Conservation (phyloP, 345 rosid species). For the Corchorus olitorius region DNA sequence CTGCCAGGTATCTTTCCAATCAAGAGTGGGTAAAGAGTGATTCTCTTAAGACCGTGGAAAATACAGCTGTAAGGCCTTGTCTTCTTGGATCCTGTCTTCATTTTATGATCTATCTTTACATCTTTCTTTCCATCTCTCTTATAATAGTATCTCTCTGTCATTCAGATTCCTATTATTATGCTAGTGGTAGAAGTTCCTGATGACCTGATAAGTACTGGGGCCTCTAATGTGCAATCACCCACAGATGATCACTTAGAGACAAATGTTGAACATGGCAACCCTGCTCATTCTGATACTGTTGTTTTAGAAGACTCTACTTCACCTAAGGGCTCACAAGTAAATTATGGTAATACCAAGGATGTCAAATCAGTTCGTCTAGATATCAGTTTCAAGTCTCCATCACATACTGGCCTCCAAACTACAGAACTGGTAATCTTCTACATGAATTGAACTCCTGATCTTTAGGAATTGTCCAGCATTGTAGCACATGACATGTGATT, state of each 20-base stretch:
- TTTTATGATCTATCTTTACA: not conserved
- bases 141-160: constrained; percentile 22
- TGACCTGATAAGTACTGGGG: constrained; percentile 62
- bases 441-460: constrained; percentile 1
- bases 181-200: constrained; percentile 95
- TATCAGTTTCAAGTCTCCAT: constrained; percentile 89
- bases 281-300: constrained; percentile 41
- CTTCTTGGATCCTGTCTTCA: constrained; percentile 18
- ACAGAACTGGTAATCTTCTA: constrained; percentile 66
- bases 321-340: constrained; percentile 42
- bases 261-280: constrained; percentile 44
- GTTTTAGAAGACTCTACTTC: constrained; percentile 57
- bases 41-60: constrained; percentile 93
- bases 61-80: constrained; percentile 81
- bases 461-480: not conserved
- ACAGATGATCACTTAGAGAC: constrained; percentile 51
- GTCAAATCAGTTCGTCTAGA: constrained; percentile 80
- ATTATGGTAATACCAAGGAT: constrained; percentile 39
- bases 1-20: constrained; percentile 96
- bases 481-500: not conserved
- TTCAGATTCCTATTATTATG: constrained; percentile 90
- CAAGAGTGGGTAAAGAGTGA: constrained; percentile 99
- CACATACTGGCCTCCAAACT: constrained; percentile 95
- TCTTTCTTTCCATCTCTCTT: constrained; percentile 26
- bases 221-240: constrained; percentile 64